phyloP scores from a whole-genome alignment of 2,329 filamentous ascomycete species.

The Scytalidium sp. region DNA sequence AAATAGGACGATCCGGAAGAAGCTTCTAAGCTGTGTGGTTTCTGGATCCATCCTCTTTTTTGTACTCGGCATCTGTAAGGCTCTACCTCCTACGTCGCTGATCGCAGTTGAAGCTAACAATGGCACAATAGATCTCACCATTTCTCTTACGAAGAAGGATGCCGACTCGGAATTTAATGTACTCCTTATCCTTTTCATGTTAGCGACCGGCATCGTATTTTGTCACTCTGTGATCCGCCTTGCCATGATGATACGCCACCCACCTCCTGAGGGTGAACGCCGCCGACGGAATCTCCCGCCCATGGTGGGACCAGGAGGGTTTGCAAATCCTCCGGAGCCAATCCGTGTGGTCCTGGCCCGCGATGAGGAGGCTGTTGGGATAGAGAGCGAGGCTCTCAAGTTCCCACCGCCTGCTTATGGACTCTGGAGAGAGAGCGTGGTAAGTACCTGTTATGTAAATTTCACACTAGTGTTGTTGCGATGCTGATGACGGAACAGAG shows the following conservation, averaged over 20 bases:
- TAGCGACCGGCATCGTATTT: constrained; percentile 75
- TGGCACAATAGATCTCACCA: constrained; percentile 62
- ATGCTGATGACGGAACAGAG: constrained; percentile 41
- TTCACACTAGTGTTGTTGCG: not conserved
- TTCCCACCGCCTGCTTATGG: constrained; percentile 80
- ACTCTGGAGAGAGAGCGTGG: constrained; percentile 78
- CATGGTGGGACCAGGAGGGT: constrained; percentile 57
- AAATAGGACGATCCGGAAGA: constrained; percentile 49
- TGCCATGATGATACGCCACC: constrained; percentile 57
- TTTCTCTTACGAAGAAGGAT: constrained; percentile 64
- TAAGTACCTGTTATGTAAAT: constrained; percentile 43
- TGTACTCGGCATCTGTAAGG: constrained; percentile 56
- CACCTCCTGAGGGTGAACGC: constrained; percentile 29
- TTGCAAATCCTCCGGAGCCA: constrained; percentile 67
- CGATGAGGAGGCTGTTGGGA: constrained; percentile 67
- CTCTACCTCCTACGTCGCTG: not conserved
- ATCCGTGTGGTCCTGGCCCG: constrained; percentile 73
- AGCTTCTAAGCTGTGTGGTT: constrained; percentile 59
- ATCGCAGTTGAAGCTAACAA: not conserved
- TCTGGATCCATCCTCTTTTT: constrained; percentile 44
- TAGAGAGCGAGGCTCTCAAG: constrained; percentile 53
- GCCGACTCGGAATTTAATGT: constrained; percentile 72
- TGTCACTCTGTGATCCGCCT: constrained; percentile 74
- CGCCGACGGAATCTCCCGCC: constrained; percentile 35
- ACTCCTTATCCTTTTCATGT: constrained; percentile 73